phyloP scores from a whole-genome alignment of 2,329 filamentous ascomycete species.

The Teratosphaeria pseudoeucalypti region DNA sequence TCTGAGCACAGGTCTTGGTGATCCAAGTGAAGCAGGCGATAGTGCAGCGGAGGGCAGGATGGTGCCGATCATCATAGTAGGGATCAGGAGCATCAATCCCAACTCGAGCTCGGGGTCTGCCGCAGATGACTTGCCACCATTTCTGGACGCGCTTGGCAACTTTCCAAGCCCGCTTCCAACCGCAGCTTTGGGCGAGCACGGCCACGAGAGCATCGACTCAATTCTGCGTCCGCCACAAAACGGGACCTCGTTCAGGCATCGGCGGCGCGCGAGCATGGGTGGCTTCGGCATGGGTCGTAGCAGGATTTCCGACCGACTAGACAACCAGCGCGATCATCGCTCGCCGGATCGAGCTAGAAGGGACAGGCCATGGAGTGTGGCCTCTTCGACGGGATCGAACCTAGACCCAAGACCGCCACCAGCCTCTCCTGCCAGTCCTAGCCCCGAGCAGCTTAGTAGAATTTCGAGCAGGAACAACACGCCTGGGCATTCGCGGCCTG shows the following conservation, averaged over 20 bases:
- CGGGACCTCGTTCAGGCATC: slow-evolving; percentile 44
- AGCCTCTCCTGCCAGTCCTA: slow-evolving; percentile 51
- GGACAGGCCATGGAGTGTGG: slow-evolving; percentile 26
- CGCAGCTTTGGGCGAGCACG: slow-evolving; percentile 21
- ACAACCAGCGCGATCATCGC: slow-evolving; percentile 44
- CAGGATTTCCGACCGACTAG: slow-evolving; percentile 27
- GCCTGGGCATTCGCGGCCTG: slow-evolving; percentile 22
- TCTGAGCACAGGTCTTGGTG: slow-evolving; percentile 8
- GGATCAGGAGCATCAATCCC: slow-evolving; percentile 55
- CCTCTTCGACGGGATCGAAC: slow-evolving; percentile 18
- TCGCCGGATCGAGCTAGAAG: slow-evolving; percentile 31
- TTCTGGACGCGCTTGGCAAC: slow-evolving; percentile 42
- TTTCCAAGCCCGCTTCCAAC: slow-evolving; percentile 31
- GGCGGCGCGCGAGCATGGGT: slow-evolving; percentile 45
- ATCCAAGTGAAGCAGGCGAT: slow-evolving; percentile 24
- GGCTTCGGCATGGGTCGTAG: slow-evolving; percentile 31
- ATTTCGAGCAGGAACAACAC: slow-evolving; percentile 28
- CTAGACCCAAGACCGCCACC: slow-evolving; percentile 49
- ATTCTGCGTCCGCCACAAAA: slow-evolving; percentile 45
- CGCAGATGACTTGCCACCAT: slow-evolving; percentile 38
- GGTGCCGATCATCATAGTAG: slow-evolving; percentile 60
- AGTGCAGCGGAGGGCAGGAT: slow-evolving; percentile 45
- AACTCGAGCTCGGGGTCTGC: slow-evolving; percentile 30
- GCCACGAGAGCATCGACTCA: slow-evolving; percentile 40
- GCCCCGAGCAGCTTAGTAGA: slow-evolving; percentile 38